Conservation (phyloP, 169 alveolate species). For the Plasmodium cynomolgi region DNA sequence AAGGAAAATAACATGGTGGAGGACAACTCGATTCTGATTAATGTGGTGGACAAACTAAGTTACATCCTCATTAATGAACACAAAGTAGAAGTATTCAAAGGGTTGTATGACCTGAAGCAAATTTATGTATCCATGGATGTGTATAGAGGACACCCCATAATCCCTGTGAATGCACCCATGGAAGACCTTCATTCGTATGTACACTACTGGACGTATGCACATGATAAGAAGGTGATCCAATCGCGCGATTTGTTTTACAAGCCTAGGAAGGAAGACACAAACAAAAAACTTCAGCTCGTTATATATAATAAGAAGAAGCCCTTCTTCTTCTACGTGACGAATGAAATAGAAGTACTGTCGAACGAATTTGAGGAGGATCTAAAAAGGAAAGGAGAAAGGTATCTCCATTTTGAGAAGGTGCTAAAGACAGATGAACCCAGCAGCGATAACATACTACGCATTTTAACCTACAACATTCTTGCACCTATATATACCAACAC, state of each 20-base stretch:
- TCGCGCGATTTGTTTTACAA: conserved; percentile 48
- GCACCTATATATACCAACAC: conserved; percentile 74
- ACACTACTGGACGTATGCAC: conserved; percentile 40
- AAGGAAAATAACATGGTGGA: conserved; percentile 47
- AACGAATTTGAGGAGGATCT: conserved; percentile 40
- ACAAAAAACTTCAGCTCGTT: conserved; percentile 47
- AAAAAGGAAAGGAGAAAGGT: conserved; percentile 44
- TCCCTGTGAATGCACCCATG: conserved; percentile 43
- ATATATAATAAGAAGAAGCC: conserved; percentile 60
- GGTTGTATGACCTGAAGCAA: conserved; percentile 50
- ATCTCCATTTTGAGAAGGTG: conserved; percentile 7
- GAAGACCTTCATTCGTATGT: conserved; percentile 4
- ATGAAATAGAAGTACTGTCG: conserved; percentile 14
- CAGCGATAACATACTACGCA: conserved; percentile 22
- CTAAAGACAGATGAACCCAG: not conserved
- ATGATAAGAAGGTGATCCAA: not conserved
- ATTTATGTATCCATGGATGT: conserved; percentile 74
- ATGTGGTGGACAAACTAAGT: conserved; percentile 31
- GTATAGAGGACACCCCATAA: conserved; percentile 41
- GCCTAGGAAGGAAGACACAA: conserved; percentile 35
- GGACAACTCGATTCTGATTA: conserved; percentile 19
- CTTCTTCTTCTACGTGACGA: conserved; percentile 41
- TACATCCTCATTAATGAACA: conserved; percentile 36
- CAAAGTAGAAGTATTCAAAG: conserved; percentile 35
- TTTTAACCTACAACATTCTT: conserved; percentile 53